Evolutionary conservation across 768 basidiomycete species (phyloP).

Genomic region (Crepidotus variabilis): DNA sequence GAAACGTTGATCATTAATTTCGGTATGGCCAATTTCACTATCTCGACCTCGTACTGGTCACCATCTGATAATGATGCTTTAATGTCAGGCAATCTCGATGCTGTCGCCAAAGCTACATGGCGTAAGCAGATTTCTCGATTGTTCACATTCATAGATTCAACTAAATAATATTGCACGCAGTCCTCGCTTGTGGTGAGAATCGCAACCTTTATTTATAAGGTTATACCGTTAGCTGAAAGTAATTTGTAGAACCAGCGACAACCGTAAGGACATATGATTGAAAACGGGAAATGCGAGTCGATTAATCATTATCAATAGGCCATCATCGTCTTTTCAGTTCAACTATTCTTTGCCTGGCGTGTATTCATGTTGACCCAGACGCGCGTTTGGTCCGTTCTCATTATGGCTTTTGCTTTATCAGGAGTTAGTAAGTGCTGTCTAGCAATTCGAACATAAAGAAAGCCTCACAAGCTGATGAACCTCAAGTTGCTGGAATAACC

Average conservation of each 20-base stretch:
- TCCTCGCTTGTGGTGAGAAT: conserved; percentile 2
- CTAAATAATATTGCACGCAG: conserved; percentile 10
- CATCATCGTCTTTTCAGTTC: conserved; percentile 37
- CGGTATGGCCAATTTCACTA: neutral
- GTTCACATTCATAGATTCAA: neutral
- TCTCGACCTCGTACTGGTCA: neutral
- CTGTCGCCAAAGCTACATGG: neutral
- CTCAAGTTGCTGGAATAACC: too few species aligned
- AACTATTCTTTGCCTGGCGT: conserved; percentile 42
- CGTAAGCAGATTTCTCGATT: too few species aligned
- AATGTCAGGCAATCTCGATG: neutral
- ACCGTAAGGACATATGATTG: neutral
- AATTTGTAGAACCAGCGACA: neutral
- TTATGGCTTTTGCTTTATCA: conserved; percentile 12
- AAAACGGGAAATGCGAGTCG: neutral
- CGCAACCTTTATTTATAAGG: too few species aligned
- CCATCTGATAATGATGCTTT: neutral
- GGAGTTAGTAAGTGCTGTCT: conserved; percentile 19
- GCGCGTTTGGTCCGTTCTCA: conserved; percentile 11
- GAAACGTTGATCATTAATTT: conserved; percentile 34
- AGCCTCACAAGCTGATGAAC: too few species aligned
- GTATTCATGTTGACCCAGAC: conserved; percentile 21
- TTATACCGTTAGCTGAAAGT: neutral
- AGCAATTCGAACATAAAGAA: too few species aligned
- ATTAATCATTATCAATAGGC: conserved; percentile 23